Percentiles rank a stretch among this genome's conserved stretches.
phyloP scores from a whole-genome alignment of 306 rosid genomes.

The Sindora glabra region DNA sequence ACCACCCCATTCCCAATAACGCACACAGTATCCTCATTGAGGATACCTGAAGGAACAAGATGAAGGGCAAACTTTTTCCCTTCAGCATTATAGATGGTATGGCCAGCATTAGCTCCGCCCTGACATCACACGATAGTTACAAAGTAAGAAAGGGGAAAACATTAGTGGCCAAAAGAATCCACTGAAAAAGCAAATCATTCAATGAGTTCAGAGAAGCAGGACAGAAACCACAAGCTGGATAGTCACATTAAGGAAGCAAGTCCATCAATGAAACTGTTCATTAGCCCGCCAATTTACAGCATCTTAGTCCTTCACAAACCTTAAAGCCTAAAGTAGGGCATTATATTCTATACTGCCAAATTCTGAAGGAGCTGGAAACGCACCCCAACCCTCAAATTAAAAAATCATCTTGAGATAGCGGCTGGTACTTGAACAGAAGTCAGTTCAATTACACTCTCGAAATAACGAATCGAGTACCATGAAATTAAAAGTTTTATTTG shows the following conservation, averaged over 20 bases:
- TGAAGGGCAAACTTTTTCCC: conserved; percentile 97
- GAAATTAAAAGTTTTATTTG: too few relatives aligned
- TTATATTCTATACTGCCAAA: not conserved
- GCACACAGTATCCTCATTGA: conserved; percentile 80
- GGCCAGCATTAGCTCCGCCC: conserved; percentile 99
- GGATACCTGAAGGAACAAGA: conserved; percentile 92
- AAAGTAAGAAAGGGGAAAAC: conserved; percentile 10
- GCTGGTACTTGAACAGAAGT: not conserved
- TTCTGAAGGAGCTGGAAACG: too few relatives aligned
- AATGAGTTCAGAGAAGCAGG: not conserved
- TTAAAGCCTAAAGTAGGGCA: not conserved
- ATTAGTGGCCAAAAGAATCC: not conserved
- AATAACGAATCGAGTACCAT: not conserved
- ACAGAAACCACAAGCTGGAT: not conserved
- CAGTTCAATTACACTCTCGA: not conserved
- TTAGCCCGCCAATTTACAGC: not conserved
- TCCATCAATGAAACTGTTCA: not conserved
- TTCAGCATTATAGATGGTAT: conserved; percentile 88
- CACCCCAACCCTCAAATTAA: too few relatives aligned
- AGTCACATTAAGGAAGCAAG: not conserved
- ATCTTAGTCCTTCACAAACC: not conserved
- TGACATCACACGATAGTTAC: not conserved
- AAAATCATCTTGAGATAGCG: not conserved
- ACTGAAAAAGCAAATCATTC: too few relatives aligned
- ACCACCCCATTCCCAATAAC: conserved; percentile 97